Evolutionary conservation across 108 stramenopile genomes (phyloP), one percentile per base, ranked within the genome.

Genomic region (Conticribra weissflogii): DNA sequence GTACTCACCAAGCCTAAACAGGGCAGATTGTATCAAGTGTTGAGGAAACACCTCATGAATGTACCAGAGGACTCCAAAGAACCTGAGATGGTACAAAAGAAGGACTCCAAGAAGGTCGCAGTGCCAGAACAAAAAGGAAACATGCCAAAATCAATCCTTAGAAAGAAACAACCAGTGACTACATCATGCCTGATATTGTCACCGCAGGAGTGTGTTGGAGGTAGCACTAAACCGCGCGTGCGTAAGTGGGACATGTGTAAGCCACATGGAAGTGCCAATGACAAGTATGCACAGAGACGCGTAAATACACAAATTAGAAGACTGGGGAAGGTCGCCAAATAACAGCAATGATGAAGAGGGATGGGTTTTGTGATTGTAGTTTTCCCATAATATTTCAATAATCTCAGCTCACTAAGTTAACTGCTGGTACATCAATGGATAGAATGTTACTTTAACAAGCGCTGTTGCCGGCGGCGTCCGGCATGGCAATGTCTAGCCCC

Each of bases 1-100:
- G 30, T 71, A 19, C 2, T 62, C 16, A 71, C 70, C 8, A 71
- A 71, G 34, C 70, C 70, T 4, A n/a, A 27, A 0, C 70, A 71
- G 36, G 60, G 70, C 0, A 24, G n/a, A n/a, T n/a, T n/a, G n/a
- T n/a, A n/a, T n/a, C n/a, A 33, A 25, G 23, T 16, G 17, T 69
- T 69, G 30, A 3, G 46, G 16, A 27, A 66, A 21, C n/a, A 51
- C 48, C 53, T 66, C n/a, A 32, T 54, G 22, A 66, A 66, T 49
- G 33, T 24, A 29, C 25, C 23, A 0, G 14, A n/a, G 17, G 61
- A 63, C 23, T 63, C 25, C 27, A 22, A 60, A 3, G 41, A 60
- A 4, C 36, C 36, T 5, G 0, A 5, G 30, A 34, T 9, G 36
- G 8, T 5, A 12, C 8, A 5, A 41, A 41, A 41, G 36, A 41